Evolutionary conservation across 2,329 filamentous ascomycete genomes (phyloP), one percentile per base, ranked within the genome.

Genomic region (Cucurbitaria berberidis): DNA sequence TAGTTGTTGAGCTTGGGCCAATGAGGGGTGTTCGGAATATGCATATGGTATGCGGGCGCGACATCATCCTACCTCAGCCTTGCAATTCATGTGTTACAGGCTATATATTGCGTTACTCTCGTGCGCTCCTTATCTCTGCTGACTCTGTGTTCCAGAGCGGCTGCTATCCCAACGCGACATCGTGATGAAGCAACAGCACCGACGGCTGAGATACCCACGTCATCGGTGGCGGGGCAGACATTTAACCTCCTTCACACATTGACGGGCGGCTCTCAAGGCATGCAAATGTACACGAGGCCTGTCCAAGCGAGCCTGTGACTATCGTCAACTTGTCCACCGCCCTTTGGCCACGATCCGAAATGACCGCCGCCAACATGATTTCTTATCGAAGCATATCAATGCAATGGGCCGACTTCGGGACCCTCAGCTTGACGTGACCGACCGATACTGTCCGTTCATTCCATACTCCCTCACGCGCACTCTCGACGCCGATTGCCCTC

Each of bases 381-480:
- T 60, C 67, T 74, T 74, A 73, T 73, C 69, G 60, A 61, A 53
- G 57, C 56, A 53, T 66, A 64, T 68, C 68, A 59, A 53, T 57
- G 53, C 53, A 35, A 51, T 45, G 42, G 60, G 66, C 70, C 70
- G 70, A 74, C 57, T 63, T 69, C 69, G 67, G 68, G 57, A 60
- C 51, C 48, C 54, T 55, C 26, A 40, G 36, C 7, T 29, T 48
- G 15, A 34, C 30, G 30, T 34, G 34, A 45, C 43, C 45, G 49
- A 40, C 55, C 55, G 56, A 48, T 34, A 44, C 59, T 58, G 44
- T 55, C 67, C 61, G 60, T 60, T 26, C 38, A 43, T 40, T 47
- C 30, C 53, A 48, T 29, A 15, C 21, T 42, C 5, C 42, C 24
- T 49, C 39, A 34, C n/a, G 44, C 43, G 45, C 53, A 48, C 47